Conservation (phyloP, 768 basidiomycete genomes). For the Boletus huronensis region DNA sequence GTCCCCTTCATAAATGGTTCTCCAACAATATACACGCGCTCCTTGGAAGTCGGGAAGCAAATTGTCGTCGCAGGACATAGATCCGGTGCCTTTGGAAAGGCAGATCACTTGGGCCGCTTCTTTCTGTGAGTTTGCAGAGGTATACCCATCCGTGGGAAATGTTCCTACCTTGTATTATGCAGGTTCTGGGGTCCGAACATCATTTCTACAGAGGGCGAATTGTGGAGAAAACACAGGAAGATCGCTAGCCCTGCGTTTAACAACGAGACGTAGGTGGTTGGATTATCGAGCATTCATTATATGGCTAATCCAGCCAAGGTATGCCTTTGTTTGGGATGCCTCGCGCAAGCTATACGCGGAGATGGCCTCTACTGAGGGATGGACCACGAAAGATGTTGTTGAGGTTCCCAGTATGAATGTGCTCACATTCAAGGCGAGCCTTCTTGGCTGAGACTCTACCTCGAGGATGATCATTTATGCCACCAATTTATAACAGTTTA, state of each 20-base stretch:
- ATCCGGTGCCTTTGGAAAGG: slow-evolving; percentile 19
- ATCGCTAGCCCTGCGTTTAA: slow-evolving; percentile 22
- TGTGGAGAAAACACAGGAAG: slow-evolving; percentile 22
- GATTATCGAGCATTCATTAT: not conserved
- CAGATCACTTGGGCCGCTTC: slow-evolving; percentile 6
- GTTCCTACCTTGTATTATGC: not conserved
- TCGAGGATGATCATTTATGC: not conserved
- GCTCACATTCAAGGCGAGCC: slow-evolving; percentile 20
- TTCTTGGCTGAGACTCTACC: not conserved
- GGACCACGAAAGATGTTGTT: slow-evolving; percentile 13
- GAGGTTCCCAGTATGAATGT: slow-evolving; percentile 13
- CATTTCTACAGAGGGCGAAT: slow-evolving; percentile 8
- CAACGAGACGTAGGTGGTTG: slow-evolving; percentile 20
- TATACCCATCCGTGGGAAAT: not conserved
- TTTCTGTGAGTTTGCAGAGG: slow-evolving; percentile 15
- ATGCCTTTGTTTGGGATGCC: slow-evolving; percentile 21
- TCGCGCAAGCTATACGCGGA: slow-evolving; percentile 19
- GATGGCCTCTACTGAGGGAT: slow-evolving; percentile 16
- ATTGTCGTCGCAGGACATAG: slow-evolving; percentile 18
- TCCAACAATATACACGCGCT: slow-evolving; percentile 22
- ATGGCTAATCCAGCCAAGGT: slow-evolving; percentile 8
- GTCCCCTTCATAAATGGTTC: slow-evolving; percentile 18
- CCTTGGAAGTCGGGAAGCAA: slow-evolving; percentile 19
- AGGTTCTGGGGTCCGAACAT: slow-evolving; percentile 22
- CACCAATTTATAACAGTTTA: slow-evolving; percentile 9